A percentile compares a stretch with the other conserved stretches of the same genome.
These are phyloP conservation scores for Heterobasidion occidentale DNA, from an alignment of 1,284 basidiomycete species.

Conservation along the genomic window DNA sequence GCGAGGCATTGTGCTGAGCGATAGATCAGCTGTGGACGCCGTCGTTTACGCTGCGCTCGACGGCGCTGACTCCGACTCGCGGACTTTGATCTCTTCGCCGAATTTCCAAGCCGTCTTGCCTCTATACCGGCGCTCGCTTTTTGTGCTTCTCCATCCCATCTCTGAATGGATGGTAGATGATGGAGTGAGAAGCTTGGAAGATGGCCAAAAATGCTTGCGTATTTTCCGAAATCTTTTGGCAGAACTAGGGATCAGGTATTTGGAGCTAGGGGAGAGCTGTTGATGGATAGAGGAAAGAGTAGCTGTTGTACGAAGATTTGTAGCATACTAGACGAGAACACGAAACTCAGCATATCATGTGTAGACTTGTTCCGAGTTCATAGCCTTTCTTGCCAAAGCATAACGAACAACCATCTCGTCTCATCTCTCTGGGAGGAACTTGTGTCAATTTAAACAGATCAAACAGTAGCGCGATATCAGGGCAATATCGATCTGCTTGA, in stretches of 20 bases:
- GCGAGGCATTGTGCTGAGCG: slow-evolving; percentile 38
- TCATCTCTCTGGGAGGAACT: too few relatives aligned
- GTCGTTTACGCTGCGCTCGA: slow-evolving; percentile 50
- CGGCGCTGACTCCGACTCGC: slow-evolving; percentile 23
- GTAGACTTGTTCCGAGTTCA: background rate
- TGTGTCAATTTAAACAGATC: too few relatives aligned
- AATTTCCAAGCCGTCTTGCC: slow-evolving; percentile 34
- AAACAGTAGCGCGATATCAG: too few relatives aligned
- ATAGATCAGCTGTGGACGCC: slow-evolving; percentile 56
- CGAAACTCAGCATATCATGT: background rate
- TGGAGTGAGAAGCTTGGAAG: slow-evolving; percentile 46
- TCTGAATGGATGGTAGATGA: slow-evolving; percentile 55
- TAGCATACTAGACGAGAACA: background rate
- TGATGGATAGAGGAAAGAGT: slow-evolving; percentile 24
- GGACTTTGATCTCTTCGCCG: slow-evolving; percentile 24
- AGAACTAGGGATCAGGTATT: slow-evolving; percentile 38
- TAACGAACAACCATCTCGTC: too few relatives aligned
- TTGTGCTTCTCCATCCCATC: slow-evolving; percentile 49
- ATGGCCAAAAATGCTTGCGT: slow-evolving; percentile 33
- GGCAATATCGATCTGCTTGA: background rate
- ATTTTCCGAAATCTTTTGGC: slow-evolving; percentile 31
- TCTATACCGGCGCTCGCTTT: slow-evolving; percentile 31
- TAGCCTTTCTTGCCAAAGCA: background rate
- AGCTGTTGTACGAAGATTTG: slow-evolving; percentile 1
- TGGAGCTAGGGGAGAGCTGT: slow-evolving; percentile 37